Evolutionary conservation across 2,329 filamentous ascomycete genomes (phyloP).

Genomic region (Neonectria punicea): DNA sequence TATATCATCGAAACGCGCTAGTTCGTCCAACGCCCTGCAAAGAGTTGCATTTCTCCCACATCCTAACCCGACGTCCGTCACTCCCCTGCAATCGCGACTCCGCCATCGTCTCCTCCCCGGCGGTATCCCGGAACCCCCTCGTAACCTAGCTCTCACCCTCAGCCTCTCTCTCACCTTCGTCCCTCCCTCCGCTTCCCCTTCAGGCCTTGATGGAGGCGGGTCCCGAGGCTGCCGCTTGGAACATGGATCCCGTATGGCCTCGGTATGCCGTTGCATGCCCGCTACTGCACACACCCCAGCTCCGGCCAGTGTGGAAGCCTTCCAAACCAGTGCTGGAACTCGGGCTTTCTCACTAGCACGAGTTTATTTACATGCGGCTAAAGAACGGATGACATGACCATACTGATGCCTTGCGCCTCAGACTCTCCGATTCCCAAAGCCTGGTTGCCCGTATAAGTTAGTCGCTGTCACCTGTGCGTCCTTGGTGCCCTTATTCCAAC

Average conservation of each 20-base stretch:
- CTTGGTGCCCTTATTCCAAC: constrained; percentile 5
- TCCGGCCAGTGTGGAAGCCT: constrained; percentile 4
- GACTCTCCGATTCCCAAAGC: constrained; percentile 1
- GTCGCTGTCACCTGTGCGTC: constrained; percentile 14
- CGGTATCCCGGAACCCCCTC: constrained; percentile 20
- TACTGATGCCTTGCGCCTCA: constrained; percentile 5
- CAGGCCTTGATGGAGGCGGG: background rate
- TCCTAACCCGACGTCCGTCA: constrained; percentile 7
- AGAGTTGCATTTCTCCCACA: constrained; percentile 22
- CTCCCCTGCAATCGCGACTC: constrained; percentile 19
- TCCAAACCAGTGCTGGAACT: background rate
- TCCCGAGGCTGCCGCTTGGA: constrained; percentile 4
- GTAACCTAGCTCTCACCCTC: constrained; percentile 2
- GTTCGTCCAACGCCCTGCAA: constrained; percentile 18
- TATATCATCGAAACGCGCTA: constrained; percentile 24
- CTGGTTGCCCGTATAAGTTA: constrained; percentile 30
- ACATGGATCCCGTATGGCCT: background rate
- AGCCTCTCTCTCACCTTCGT: constrained; percentile 7
- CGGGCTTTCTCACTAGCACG: constrained; percentile 17
- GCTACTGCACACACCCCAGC: constrained; percentile 26
- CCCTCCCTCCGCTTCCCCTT: constrained; percentile 5
- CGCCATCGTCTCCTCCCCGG: constrained; percentile 11
- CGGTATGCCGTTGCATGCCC: background rate
- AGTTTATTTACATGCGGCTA: constrained; percentile 12
- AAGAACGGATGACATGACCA: constrained; percentile 19